Evolutionary conservation across 2,329 filamentous ascomycete species (phyloP), one percentile per base, ranked within the genome.

Genomic region (Cladosporium oxysporum): DNA sequence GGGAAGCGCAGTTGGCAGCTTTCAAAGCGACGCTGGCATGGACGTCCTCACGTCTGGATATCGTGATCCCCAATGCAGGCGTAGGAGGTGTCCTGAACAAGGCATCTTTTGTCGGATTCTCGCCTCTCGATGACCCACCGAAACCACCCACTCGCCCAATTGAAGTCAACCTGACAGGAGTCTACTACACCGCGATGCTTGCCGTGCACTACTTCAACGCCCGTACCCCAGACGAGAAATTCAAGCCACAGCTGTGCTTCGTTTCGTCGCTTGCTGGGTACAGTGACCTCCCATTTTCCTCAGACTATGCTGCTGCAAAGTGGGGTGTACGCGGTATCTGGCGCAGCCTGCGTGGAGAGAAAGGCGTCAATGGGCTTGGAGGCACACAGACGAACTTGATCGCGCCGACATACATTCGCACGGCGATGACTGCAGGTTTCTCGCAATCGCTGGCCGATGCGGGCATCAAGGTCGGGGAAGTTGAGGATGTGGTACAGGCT

Each of bases 131-230:
- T 5, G 61, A 63, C n/a, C 61, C 61, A 6, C 61, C 61, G 5
- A 57, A 63, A 57, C 50, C 61, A 14, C 50, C 61, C 18, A 63
- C 50, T 21, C 61, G 57, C 2, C 57, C 59, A 16, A 29, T 77
- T 23, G 71, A 77, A 47, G 69, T 74, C 5, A 75, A 74, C 55
- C 60, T 76, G 7, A 71, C 64, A 3, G 76, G 71, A 5, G 65
- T 71, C 7, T 75, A 71, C 64, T 73, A 74, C 64, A 71, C 71
- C 11, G 66, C 71, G 14, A 69, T 73, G 44, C 72, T 77, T 12
- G 74, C 76, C 1, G 63, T 76, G 1, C 77, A 79, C 68, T 77
- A 80, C 68, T 79, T 79, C 66, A 41, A 49, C 18, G 37, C 61
- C 29, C 26, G 33, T 5, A 10, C n/a, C 5, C 28, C 35, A n/a